Percentiles rank a stretch among this genome's conserved stretches.
Conservation (phyloP, 768 basidiomycete species). For the Cyathus striatus region DNA sequence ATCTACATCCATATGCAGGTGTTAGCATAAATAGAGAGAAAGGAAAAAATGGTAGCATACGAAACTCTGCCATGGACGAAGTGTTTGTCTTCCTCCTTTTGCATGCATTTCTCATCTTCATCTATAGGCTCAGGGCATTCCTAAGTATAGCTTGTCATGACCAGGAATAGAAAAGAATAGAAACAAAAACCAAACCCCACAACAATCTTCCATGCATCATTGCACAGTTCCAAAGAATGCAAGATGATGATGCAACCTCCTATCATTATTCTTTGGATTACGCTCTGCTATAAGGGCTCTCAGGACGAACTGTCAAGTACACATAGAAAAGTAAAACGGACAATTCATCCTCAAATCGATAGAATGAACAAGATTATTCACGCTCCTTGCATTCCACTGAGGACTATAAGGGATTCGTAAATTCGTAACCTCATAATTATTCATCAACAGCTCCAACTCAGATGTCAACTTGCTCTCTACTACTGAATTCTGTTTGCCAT, state of each 20-base stretch:
- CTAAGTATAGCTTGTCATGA: slow-evolving; percentile 19
- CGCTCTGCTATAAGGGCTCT: slow-evolving; percentile 40
- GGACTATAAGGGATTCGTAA: slow-evolving; percentile 47
- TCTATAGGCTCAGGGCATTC: slow-evolving; percentile 50
- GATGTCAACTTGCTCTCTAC: slow-evolving; percentile 48
- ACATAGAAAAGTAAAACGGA: too few relatives aligned
- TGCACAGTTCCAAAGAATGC: slow-evolving; percentile 57
- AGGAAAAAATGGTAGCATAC: slow-evolving; percentile 21
- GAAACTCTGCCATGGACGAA: slow-evolving; percentile 50
- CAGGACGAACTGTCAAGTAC: too few relatives aligned
- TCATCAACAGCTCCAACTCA: too few relatives aligned
- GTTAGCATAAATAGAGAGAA: not conserved
- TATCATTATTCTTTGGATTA: not conserved
- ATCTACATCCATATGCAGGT: slow-evolving; percentile 29
- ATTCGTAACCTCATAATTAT: slow-evolving; percentile 43
- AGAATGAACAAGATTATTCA: slow-evolving; percentile 48
- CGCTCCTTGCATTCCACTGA: too few relatives aligned
- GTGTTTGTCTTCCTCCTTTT: slow-evolving; percentile 45
- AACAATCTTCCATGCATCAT: slow-evolving; percentile 58
- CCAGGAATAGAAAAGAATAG: not conserved
- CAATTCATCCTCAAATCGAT: slow-evolving; percentile 60
- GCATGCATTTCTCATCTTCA: slow-evolving; percentile 48
- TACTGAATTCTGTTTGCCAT: slow-evolving; percentile 28
- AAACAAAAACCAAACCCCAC: slow-evolving; percentile 38
- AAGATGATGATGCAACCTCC: slow-evolving; percentile 50